Evolutionary conservation across 208 protist genomes (phyloP), one percentile per base, ranked within the genome.

Genomic region (Trypanosoma grayi): DNA sequence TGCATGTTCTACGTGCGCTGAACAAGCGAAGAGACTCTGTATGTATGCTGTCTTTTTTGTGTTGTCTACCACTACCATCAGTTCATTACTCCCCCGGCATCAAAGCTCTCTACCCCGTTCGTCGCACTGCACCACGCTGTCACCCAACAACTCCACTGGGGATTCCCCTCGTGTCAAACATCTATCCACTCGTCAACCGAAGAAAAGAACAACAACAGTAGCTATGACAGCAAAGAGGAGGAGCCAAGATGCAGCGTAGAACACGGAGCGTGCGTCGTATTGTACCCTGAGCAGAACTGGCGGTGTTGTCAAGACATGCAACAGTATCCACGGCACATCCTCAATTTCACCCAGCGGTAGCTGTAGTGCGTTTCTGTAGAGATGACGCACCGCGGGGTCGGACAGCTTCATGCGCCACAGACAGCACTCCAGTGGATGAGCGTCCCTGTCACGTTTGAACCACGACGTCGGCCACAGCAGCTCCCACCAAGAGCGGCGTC

Each of bases 341-440:
- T 66, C 66, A 31, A 59, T 18, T 8, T 72, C 66, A 13, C 66
- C 56, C 10, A 64, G 10, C 24, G 51, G 58, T n/a, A 54, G 33
- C 7, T 44, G 22, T 33, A 72, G 31, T n/a, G 58, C 2, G 33
- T 72, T 34, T 18, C 51, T 54, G 30, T 55, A 52, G 0, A 78
- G 63, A 16, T 73, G 48, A 52, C 84, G 75, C 18, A 77, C 73
- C 8, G 62, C 72, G 9, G 85, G 81, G 48, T 93, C 81, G 20
- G 55, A 43, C 16, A 30, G 48, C 27, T 67, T 67, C 72, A 85
- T 81, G 10, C 28, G 45, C 22, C 58, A 47, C 18, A 85, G 24
- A 25, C 47, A 60, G 11, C 39, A 20, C 9, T 30, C 14, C 41
- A 65, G 10, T 24, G 65, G 48, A 16, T 31, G 39, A 2, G 31